phyloP scores from a whole-genome alignment of 306 rosid species.

The Vigna hirtella region DNA sequence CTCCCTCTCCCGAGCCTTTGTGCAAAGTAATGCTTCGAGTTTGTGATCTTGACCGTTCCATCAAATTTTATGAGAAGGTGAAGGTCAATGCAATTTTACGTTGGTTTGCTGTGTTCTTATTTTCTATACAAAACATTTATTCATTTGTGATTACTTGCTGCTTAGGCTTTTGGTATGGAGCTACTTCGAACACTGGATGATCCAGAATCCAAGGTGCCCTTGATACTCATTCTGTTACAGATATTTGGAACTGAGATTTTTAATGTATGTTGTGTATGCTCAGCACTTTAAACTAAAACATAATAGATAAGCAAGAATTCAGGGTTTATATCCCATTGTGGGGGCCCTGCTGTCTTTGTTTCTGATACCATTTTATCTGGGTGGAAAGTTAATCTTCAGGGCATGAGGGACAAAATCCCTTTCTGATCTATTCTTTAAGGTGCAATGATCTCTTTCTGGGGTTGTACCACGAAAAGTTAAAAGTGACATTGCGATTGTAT shows the following conservation, averaged over 20 bases:
- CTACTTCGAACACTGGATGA: conserved; percentile 82
- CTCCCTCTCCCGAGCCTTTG: conserved; percentile 88
- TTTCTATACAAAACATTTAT: conserved; percentile 16
- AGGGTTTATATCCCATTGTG: neutral
- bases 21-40: conserved; percentile 98
- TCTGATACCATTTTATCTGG: conserved; percentile 29
- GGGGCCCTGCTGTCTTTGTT: conserved; percentile 32
- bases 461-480: neutral
- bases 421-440: neutral
- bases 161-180: conserved; percentile 92
- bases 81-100: conserved; percentile 38
- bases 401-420: neutral
- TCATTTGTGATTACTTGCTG: conserved; percentile 38
- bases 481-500: neutral
- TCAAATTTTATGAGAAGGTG: conserved; percentile 91
- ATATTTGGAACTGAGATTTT: conserved; percentile 1
- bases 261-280: conserved; percentile 5
- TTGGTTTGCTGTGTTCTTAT: conserved; percentile 27
- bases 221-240: conserved; percentile 27
- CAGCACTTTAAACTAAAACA: neutral
- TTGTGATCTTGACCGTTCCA: conserved; percentile 92
- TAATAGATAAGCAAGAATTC: neutral
- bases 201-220: conserved; percentile 88
- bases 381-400: conserved; percentile 34
- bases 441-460: neutral